Base-by-base conservation (phyloP, 768 basidiomycete genomes). In the Kwoniella pini region DNA sequence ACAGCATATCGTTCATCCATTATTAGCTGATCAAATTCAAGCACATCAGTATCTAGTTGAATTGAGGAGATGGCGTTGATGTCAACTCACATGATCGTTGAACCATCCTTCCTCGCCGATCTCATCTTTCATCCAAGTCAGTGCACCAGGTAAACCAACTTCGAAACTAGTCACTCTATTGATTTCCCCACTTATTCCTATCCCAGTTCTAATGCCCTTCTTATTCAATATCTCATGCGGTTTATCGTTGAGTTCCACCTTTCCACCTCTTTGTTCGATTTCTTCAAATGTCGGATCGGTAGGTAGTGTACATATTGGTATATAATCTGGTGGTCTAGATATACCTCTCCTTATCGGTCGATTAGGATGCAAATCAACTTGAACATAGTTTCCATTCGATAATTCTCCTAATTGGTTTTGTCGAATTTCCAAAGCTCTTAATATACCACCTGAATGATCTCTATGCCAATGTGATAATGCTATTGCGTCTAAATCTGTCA, bases 101-200 rank as follows among this genome's bases (percentile, higher is more conserved):
- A 81, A 76, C 88, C 87, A 83, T 27, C 64, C 56, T 60, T 63
- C 48, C 26, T 68, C 60, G 15, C 73, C 65, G 28, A 54, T 49
- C 30, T 62, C 64, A 30, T 75, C 71, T 24, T 75, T 77, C 15
- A 79, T 72, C 85, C 88, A 92, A 57, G 86, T 81, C 78, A 86
- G 81, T 0, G 82, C 88, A 2, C 90, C 86, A 21, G 83, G 80
- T 52, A 91, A 73, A 1, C 91, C 90, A 0, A 69, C 72, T 76
- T 93, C 90, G 60, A 82, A 91, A 13, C 82, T 65, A 0, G 87
- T 88, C 36, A 85, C 80, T 45, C 91, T 78, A 10, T 88, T 86
- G 53, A 93, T 88, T 77, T 88, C 87, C 1, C 90, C 90, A 71
- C 90, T 91, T 12, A 91, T 85, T 79, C 85, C 90, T 19, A 90